Evolutionary conservation across 2,329 filamentous ascomycete genomes (phyloP).

Genomic region (Dactylonectria macrodidyma): DNA sequence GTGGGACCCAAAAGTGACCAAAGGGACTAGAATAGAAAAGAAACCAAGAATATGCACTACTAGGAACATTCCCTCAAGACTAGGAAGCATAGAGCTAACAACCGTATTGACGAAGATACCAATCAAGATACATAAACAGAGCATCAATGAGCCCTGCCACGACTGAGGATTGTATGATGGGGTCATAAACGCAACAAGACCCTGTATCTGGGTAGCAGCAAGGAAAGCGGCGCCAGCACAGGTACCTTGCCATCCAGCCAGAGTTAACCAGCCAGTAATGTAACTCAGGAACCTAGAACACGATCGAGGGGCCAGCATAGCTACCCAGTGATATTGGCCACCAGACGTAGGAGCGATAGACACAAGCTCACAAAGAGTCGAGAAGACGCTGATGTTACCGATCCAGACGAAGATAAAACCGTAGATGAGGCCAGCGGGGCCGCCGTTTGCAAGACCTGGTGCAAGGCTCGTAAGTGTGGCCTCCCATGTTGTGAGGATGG

Average conservation of each 20-base stretch:
- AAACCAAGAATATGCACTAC: conserved; percentile 62
- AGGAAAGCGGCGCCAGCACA: conserved; percentile 43
- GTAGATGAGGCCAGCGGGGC: conserved; percentile 53
- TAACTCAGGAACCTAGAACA: conserved; percentile 27
- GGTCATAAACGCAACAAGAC: conserved; percentile 38
- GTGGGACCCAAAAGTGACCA: conserved; percentile 50
- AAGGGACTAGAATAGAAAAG: conserved; percentile 57
- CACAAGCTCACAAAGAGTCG: too few species aligned
- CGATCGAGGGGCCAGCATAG: background rate
- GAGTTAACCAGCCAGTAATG: conserved; percentile 45
- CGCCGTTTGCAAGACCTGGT: conserved; percentile 43
- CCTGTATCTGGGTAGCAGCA: conserved; percentile 47
- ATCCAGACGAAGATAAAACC: too few species aligned
- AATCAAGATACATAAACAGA: conserved; percentile 58
- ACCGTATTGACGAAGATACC: conserved; percentile 58
- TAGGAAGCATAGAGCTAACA: conserved; percentile 48
- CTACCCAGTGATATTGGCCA: background rate
- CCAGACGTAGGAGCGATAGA: too few species aligned
- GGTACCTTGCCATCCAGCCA: conserved; percentile 47
- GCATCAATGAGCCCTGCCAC: conserved; percentile 49
- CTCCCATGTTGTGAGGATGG: conserved; percentile 48
- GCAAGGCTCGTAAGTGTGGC: conserved; percentile 47
- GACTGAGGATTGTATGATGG: conserved; percentile 39
- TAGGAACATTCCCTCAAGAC: conserved; percentile 58
- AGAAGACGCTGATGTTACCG: too few species aligned